These are phyloP conservation scores for Sugiyamaella americana DNA, from an alignment of 805 yeast genomes.

Conservation along the genomic window DNA sequence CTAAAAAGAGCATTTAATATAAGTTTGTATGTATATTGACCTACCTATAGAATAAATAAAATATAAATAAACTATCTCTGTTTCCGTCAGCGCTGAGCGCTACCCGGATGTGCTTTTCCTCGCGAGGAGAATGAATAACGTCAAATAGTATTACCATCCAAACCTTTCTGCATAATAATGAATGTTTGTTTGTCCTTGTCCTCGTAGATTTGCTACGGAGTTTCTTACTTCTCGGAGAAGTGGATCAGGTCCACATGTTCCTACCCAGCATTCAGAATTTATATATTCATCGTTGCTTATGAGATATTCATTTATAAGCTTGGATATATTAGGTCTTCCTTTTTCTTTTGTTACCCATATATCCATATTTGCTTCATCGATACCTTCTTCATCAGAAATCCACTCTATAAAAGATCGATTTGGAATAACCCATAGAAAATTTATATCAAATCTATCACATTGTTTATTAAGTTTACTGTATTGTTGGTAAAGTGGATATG, in stretches of 20 bases:
- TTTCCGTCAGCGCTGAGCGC: no score
- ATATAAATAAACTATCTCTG: no score
- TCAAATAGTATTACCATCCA: conserved; percentile 28
- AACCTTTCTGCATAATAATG: conserved; percentile 28
- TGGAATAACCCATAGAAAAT: conserved; percentile 30
- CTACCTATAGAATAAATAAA: no score
- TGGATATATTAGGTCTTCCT: conserved; percentile 28
- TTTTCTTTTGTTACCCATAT: conserved; percentile 28
- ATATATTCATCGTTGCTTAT: not conserved
- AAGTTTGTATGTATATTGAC: conserved; percentile 1
- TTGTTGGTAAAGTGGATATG: conserved; percentile 24
- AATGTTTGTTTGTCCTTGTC: conserved; percentile 22
- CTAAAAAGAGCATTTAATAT: conserved; percentile 17
- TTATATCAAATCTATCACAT: conserved; percentile 15
- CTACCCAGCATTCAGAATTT: conserved; percentile 24
- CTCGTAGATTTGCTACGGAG: conserved; percentile 23
- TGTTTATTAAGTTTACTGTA: conserved; percentile 2
- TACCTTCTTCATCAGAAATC: conserved; percentile 9
- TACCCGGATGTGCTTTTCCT: no score
- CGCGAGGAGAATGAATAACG: no score
- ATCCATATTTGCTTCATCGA: conserved; percentile 22
- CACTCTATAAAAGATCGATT: conserved; percentile 24
- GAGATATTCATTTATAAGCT: conserved; percentile 20
- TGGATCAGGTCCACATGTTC: conserved; percentile 30
- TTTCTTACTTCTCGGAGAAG: conserved; percentile 27